Conservation (phyloP, 768 basidiomycete genomes). For the Hericium coralloides region DNA sequence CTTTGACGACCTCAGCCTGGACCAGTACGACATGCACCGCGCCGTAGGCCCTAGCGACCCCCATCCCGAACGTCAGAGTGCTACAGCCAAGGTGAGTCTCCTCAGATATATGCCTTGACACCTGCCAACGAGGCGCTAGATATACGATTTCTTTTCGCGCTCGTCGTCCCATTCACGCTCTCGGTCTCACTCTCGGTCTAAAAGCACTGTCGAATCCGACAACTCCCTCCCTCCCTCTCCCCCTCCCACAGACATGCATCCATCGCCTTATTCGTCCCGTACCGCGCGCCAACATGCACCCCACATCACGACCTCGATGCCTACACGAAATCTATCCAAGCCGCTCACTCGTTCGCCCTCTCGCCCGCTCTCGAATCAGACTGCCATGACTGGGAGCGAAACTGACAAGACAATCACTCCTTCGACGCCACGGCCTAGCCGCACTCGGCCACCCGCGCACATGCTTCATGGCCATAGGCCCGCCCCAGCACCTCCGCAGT, state of each 20-base stretch:
- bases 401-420: constrained; percentile 56
- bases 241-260: constrained; percentile 13
- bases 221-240: constrained; percentile 17
- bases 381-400: constrained; percentile 50
- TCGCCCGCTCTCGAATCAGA: constrained; percentile 58
- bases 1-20: constrained; percentile 3
- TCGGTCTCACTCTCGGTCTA: constrained; percentile 52
- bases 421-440: background rate
- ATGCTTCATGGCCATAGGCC: background rate
- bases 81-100: constrained; percentile 10
- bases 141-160: constrained; percentile 46
- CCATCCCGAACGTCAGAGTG: background rate
- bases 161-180: constrained; percentile 55
- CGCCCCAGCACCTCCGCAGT: constrained; percentile 1
- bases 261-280: constrained; percentile 8
- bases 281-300: constrained; percentile 12
- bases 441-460: background rate
- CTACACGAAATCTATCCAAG: constrained; percentile 29
- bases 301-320: constrained; percentile 7
- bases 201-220: constrained; percentile 9
- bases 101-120: background rate
- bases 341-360: constrained; percentile 40
- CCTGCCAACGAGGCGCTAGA: constrained; percentile 24
- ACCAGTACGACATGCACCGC: constrained; percentile 7
- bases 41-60: constrained; percentile 3